Conservation (phyloP, 371 early-diverging fungal species). For the Paraphysoderma sedebokerense region DNA sequence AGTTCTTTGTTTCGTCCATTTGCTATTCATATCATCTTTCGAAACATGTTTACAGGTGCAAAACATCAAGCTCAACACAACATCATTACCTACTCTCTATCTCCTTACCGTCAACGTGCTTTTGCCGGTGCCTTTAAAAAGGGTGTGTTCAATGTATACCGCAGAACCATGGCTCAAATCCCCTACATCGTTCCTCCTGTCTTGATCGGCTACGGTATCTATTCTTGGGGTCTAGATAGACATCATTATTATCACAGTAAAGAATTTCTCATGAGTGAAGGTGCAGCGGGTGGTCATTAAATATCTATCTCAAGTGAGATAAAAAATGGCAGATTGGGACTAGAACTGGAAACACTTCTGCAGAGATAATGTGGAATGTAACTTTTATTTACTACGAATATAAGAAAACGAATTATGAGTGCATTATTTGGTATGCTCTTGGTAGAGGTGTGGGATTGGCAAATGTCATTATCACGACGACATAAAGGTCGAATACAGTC, state of each 20-base stretch:
- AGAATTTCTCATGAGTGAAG: too few relatives aligned
- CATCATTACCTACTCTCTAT: constrained; percentile 49
- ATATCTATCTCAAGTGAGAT: too few relatives aligned
- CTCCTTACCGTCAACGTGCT: constrained; percentile 59
- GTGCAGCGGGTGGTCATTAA: too few relatives aligned
- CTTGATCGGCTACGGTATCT: constrained; percentile 39
- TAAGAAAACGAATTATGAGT: too few relatives aligned
- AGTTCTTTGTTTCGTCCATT: background rate
- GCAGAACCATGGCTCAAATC: constrained; percentile 47
- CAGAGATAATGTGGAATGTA: too few relatives aligned
- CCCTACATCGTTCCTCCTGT: constrained; percentile 53
- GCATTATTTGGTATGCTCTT: too few relatives aligned
- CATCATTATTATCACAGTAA: constrained; percentile 50
- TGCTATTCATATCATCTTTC: background rate
- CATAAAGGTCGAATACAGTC: too few relatives aligned
- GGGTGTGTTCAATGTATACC: constrained; percentile 59
- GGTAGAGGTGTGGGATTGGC: too few relatives aligned
- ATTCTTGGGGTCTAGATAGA: constrained; percentile 36
- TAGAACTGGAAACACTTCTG: too few relatives aligned
- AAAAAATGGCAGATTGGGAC: too few relatives aligned
- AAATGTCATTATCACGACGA: too few relatives aligned
- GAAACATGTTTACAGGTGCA: background rate
- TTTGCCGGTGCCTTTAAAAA: constrained; percentile 53
- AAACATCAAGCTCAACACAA: constrained; percentile 21
- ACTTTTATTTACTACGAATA: too few relatives aligned